A percentile compares a stretch with the other conserved stretches of the same genome.
Evolutionary conservation across 805 yeast species (phyloP).

Genomic region (Candida railenensis): DNA sequence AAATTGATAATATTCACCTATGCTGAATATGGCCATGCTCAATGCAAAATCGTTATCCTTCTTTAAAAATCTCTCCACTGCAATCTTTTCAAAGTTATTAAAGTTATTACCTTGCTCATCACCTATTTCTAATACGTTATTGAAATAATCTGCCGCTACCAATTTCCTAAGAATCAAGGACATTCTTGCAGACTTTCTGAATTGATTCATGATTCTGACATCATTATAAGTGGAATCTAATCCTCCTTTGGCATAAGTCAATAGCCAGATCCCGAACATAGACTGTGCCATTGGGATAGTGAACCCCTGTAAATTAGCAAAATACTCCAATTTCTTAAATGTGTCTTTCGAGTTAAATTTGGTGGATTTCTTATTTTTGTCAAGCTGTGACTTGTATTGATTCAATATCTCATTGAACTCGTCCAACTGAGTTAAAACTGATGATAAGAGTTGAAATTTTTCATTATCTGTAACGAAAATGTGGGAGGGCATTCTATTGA

Average conservation of each 20-base stretch:
- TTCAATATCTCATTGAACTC: slow-evolving; percentile 4
- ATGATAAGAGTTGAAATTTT: neutral
- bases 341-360: slow-evolving; percentile 14
- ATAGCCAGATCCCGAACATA: slow-evolving; percentile 25
- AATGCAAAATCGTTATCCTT: slow-evolving; percentile 18
- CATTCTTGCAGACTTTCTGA: slow-evolving; percentile 19
- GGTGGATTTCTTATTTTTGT: neutral
- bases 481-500: neutral
- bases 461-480: neutral
- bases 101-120: neutral
- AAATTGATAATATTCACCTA: slow-evolving; percentile 20
- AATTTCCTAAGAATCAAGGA: slow-evolving; percentile 15
- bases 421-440: slow-evolving; percentile 2
- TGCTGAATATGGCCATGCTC: slow-evolving; percentile 14
- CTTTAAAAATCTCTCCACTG: slow-evolving; percentile 10
- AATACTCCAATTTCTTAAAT: slow-evolving; percentile 15
- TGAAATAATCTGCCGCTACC: slow-evolving; percentile 8
- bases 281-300: slow-evolving; percentile 22
- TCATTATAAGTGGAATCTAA: slow-evolving; percentile 17
- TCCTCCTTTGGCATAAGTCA: slow-evolving; percentile 16
- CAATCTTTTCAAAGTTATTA: slow-evolving; percentile 5
- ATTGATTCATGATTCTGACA: slow-evolving; percentile 17
- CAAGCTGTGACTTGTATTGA: slow-evolving; percentile 1
- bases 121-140: neutral
- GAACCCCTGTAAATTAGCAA: slow-evolving; percentile 14